Base-by-base conservation (phyloP, 768 basidiomycete species). In the Lentinula lateritia region DNA sequence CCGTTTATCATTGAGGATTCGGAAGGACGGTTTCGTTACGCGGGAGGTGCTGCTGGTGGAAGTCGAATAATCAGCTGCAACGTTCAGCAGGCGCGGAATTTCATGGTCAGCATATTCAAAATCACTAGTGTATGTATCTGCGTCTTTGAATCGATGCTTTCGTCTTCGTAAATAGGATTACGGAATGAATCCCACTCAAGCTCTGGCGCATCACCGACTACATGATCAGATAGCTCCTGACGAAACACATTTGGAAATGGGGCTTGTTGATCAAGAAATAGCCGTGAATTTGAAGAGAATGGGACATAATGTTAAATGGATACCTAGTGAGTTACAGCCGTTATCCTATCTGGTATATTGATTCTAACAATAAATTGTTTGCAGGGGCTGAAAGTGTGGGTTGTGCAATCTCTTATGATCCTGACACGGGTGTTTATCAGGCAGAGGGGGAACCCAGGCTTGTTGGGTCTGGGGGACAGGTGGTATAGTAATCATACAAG, bases 61-160 rank as follows among this genome's bases (percentile, higher is more conserved):
- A 54, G 53, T 39, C 53, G 53, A 18, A 54, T 54, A 6, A 54
- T 54, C n/a, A 54, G 53, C 38, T 54, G 53, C 13, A 54, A 54
- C 20, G 53, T 54, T 10, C 53, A 54, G 10, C 53, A 54, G 18
- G 53, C 53, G 10, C 38, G 53, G 36, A 54, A 54, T 23, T 36
- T 54, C 36, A 54, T 54, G 53, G 53, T 54, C 39, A 54, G 20
- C n/a, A 23, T 18, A 23, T 13, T 23, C 12, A 20, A 20, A 12
- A 7, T 32, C 20, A 32, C 28, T 28, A 28, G 28, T 28, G 3
- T 28, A 10, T 2, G 35, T 13, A 13, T 8, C 1, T 20, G n/a
- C n/a, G 38, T 18, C 53, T 38, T 20, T 8, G 4, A 23, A 18
- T 8, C 6, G 16, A 35, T 38, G 28, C 36, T 15, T 54, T n/a